Base-by-base conservation (phyloP, 352 stramenopile genomes). In the Globisporangium paddicum region DNA sequence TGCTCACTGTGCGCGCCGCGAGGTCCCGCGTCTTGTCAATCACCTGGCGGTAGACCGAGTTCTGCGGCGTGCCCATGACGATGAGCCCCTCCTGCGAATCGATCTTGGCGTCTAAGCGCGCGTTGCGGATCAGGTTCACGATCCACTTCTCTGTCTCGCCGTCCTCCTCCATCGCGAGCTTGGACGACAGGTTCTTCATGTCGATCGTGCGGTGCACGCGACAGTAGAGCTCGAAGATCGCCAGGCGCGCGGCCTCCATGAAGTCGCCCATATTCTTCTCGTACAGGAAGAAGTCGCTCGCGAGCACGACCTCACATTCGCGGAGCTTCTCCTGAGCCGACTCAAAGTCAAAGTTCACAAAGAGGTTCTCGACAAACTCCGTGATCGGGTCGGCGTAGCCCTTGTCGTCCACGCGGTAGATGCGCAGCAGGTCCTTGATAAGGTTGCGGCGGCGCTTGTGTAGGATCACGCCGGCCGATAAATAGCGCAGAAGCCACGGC, bases 171-270 rank as follows among this genome's bases (percentile, higher is more conserved):
- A 99, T 99, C 37, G 90, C 95, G 58, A 99, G 82, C 82, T 98
- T 98, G 28, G 95, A 88, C 44, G 96, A 97, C 62, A 99, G 82
- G 66, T 94, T 95, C 59, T 89, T 89, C 68, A 99, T 97, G 82
- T 99, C 96, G 74, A 99, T 98, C 75, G 98, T 99, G 70, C 97
- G 87, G 84, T 99, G 97, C 67, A 99, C 98, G 54, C 96, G 87
- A 78, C 96, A 99, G 80, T 99, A 99, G 66, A 98, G 98, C 76
- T 99, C 97, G 72, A 99, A 99, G 59, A 99, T 98, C 76, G 98
- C 97, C 16, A 98, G 84, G 23, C 97, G 83, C 16, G 96, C 96
- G 37, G 97, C 88, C 72, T 99, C 96, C 95, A 99, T 98, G 62
- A 99, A 99, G 63, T 97, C 92, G n/a, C 82, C 93, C 70, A 98